These are phyloP conservation scores for Phyllosticta ampelicida DNA, from an alignment of 2,329 filamentous ascomycete genomes.

Conservation along the genomic window DNA sequence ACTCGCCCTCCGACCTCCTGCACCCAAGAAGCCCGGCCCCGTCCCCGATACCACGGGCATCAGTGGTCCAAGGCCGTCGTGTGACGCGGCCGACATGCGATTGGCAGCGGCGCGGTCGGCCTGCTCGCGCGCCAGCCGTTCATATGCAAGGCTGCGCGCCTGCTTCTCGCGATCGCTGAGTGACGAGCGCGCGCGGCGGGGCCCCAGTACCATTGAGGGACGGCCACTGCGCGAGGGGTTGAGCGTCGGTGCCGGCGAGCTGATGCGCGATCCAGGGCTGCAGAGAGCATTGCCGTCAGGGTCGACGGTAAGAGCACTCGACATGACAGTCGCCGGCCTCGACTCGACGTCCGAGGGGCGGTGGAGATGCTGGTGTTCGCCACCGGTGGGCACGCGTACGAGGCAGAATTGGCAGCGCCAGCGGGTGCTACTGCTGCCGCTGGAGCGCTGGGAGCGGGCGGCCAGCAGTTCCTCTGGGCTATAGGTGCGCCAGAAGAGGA, in stretches of 20 bases:
- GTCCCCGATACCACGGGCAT: background rate
- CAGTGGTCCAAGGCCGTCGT: background rate
- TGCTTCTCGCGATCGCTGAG: background rate
- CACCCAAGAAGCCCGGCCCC: background rate
- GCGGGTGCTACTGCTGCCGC: background rate
- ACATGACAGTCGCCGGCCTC: background rate
- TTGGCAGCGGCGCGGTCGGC: conserved; percentile 15
- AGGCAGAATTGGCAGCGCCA: background rate
- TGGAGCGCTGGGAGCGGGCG: too few species aligned
- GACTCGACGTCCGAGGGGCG: background rate
- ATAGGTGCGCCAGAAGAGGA: conserved; percentile 11
- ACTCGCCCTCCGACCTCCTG: background rate
- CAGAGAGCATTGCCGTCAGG: background rate
- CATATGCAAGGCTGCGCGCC: conserved; percentile 27
- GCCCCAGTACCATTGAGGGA: background rate
- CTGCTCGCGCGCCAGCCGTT: conserved; percentile 29
- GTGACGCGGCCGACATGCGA: background rate
- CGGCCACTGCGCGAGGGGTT: background rate
- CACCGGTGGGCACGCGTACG: background rate
- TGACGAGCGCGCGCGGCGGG: conserved; percentile 12
- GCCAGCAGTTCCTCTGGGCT: background rate
- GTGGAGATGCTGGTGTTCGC: background rate
- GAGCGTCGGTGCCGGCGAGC: background rate
- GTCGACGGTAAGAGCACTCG: background rate
- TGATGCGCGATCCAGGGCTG: background rate